Conservation (phyloP, 2,329 filamentous ascomycete species). For the Lecanosticta acicola region DNA sequence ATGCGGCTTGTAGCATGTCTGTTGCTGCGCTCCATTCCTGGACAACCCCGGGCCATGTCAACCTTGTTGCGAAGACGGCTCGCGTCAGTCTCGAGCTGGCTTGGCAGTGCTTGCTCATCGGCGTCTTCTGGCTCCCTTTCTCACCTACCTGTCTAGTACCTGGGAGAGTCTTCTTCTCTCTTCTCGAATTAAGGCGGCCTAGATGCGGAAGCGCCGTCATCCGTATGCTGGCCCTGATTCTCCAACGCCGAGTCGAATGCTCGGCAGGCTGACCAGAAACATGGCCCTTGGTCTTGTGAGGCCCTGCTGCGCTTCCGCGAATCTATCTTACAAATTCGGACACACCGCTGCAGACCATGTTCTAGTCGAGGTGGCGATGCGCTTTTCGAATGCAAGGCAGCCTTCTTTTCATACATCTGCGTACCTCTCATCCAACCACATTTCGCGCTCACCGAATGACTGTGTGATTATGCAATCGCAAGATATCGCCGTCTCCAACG, state of each 20-base stretch:
- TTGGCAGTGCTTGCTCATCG: slow-evolving; percentile 5
- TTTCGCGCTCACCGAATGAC: too few relatives aligned
- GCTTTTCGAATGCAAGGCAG: background rate
- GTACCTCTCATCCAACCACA: too few relatives aligned
- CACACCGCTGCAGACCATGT: slow-evolving; percentile 1
- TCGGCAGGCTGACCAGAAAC: slow-evolving; percentile 3
- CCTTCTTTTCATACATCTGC: background rate
- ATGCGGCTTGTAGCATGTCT: background rate
- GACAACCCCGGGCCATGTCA: background rate
- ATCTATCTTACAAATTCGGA: slow-evolving; percentile 2
- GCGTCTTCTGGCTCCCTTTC: background rate
- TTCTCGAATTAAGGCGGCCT: background rate
- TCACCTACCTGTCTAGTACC: background rate
- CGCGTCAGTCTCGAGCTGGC: background rate
- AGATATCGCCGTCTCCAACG: too few relatives aligned
- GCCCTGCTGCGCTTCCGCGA: slow-evolving; percentile 3
- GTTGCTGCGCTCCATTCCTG: background rate
- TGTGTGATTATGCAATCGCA: too few relatives aligned
- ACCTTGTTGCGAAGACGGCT: background rate
- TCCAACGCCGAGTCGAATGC: background rate
- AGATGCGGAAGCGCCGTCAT: background rate
- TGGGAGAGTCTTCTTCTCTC: background rate
- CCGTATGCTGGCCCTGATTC: background rate
- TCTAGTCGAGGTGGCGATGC: background rate
- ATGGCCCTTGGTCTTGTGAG: background rate